Base-by-base conservation (phyloP, 495 filamentous ascomycete genomes). In the Aspergillus olivimuriae region DNA sequence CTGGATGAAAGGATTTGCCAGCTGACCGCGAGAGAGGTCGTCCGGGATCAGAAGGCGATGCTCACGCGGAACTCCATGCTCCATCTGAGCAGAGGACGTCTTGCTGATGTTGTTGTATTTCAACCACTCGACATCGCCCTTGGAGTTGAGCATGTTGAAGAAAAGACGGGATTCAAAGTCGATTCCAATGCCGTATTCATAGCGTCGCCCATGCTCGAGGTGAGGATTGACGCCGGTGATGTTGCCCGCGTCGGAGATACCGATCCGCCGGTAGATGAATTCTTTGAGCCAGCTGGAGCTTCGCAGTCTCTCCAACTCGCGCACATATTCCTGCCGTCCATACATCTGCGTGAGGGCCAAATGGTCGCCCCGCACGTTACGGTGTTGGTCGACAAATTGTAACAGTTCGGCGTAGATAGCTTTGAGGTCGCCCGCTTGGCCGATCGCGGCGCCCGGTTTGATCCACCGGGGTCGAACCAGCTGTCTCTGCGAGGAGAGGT, bases 101-200 rank as follows among this genome's bases (percentile, higher is more conserved):
- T 60, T 65, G 12, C 55, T 55, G 37, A 66, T 61, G 34, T 76
- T 72, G 43, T 64, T 64, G 53, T 65, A 76, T 36, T 58, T 56
- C 35, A 76, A 51, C 64, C 68, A 76, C 39, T 68, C 65, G n/a
- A 76, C 53, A 40, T 77, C 73, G 22, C 53, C 42, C 9, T 57
- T 58, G 1, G 70, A 61, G 26, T 69, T 56, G 6, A 61, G 62
- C 53, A 68, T 65, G 41, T 72, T 77, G 58, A 77, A 75, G 49
- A 78, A 76, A 1, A 82, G 53, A 4, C 68, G 57, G 4, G 74
- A 76, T 44, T 73, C 66, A 52, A 73, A 81, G 51, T 82, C 78
- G 1, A 81, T 63, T 1, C 70, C 73, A 10, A 82, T 77, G 20
- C 74, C 76, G 39, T 68, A 80, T 44, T 82, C 78, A 46, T 77